A percentile compares a stretch with the other conserved stretches of the same genome.
phyloP scores from a whole-genome alignment of 2,329 filamentous ascomycete genomes.

The Leptographium wingfieldii region DNA sequence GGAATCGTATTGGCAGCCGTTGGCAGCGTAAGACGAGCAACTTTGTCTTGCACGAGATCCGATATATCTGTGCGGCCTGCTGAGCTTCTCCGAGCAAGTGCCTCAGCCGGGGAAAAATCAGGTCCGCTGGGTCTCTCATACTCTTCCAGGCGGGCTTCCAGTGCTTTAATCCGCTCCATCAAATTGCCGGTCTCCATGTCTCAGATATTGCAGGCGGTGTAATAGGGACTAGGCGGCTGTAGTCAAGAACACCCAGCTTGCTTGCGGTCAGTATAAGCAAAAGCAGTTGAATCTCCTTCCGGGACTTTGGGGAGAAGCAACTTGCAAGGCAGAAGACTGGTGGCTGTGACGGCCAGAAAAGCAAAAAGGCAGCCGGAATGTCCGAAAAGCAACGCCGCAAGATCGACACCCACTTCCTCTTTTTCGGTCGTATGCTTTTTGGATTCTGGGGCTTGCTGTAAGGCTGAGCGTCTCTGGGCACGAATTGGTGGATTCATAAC shows the following conservation, averaged over 20 bases:
- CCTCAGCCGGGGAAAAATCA: neutral
- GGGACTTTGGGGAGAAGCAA: neutral
- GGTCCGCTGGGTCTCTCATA: neutral
- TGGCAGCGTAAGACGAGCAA: neutral
- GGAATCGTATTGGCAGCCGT: slow-evolving; percentile 17
- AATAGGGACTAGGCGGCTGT: neutral
- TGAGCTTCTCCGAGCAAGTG: neutral
- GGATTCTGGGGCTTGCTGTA: too few species aligned
- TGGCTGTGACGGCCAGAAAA: too few species aligned
- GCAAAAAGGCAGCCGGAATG: too few species aligned
- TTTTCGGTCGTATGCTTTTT: too few species aligned
- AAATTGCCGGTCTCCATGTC: neutral
- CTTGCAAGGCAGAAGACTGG: neutral
- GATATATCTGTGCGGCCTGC: neutral
- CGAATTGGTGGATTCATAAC: neutral
- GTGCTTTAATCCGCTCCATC: neutral
- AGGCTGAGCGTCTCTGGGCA: neutral
- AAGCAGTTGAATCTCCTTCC: neutral
- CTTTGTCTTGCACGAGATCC: neutral
- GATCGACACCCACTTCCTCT: too few species aligned
- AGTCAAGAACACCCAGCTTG: neutral
- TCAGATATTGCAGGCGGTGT: neutral
- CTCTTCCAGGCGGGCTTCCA: neutral
- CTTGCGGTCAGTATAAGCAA: neutral
- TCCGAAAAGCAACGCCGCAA: too few species aligned